phyloP scores from a whole-genome alignment of 2,329 filamentous ascomycete genomes.

The Pleomassaria siparia region DNA sequence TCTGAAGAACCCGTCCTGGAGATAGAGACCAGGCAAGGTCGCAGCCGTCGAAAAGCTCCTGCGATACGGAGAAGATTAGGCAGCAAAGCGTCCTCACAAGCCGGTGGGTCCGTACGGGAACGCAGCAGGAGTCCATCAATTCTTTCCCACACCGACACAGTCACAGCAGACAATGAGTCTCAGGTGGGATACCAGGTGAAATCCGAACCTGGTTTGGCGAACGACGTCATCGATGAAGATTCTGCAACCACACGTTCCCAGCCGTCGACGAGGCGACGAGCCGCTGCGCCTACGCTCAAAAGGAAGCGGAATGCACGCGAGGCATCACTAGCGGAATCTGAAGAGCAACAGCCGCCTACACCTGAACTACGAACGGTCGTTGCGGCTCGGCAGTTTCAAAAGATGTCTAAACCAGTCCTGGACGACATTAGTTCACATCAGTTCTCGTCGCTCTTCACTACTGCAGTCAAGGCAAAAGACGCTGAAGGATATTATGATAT shows the following conservation, averaged over 20 bases:
- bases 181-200: conserved; percentile 46
- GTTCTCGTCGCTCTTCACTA: conserved; percentile 53
- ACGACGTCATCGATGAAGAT: conserved; percentile 45
- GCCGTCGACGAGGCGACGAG: conserved; percentile 35
- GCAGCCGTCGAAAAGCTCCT: conserved; percentile 33
- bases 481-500: conserved; percentile 56
- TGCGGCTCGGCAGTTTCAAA: conserved; percentile 52
- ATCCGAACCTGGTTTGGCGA: conserved; percentile 50
- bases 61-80: conserved; percentile 34
- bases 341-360: conserved; percentile 31
- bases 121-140: conserved; percentile 54
- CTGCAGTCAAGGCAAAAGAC: conserved; percentile 52
- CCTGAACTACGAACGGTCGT: conserved; percentile 39
- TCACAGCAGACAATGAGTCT: conserved; percentile 45
- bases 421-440: conserved; percentile 55
- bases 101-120: conserved; percentile 47
- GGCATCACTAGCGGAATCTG: conserved; percentile 32
- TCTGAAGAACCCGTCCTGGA: conserved; percentile 27
- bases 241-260: conserved; percentile 29
- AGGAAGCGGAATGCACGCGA: conserved; percentile 45
- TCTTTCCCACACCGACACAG: conserved; percentile 47
- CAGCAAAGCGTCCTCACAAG: conserved; percentile 51
- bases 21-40: conserved; percentile 30
- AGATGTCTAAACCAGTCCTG: conserved; percentile 52
- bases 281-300: conserved; percentile 36